A percentile compares a stretch with the other conserved stretches of the same genome.
phyloP scores from a whole-genome alignment of 2,329 filamentous ascomycete genomes.

The Scleromitrula shiraiana region DNA sequence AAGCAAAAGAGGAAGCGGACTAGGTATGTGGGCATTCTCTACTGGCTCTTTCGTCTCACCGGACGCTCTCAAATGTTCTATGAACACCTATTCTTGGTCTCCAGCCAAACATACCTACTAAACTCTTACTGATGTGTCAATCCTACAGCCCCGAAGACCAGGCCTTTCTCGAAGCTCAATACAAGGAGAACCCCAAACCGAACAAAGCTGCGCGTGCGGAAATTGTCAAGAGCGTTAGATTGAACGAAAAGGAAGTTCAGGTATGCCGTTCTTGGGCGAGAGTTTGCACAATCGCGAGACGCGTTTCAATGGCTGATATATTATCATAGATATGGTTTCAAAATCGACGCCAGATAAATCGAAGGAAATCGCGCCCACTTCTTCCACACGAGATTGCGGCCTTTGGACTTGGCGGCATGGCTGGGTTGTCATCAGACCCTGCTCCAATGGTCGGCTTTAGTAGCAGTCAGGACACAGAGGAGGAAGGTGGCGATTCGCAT shows the following conservation, averaged over 20 bases:
- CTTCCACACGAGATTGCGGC: slow-evolving; percentile 67
- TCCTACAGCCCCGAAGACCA: slow-evolving; percentile 72
- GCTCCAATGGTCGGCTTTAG: slow-evolving; percentile 14
- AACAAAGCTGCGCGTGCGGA: slow-evolving; percentile 81
- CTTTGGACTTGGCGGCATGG: slow-evolving; percentile 41
- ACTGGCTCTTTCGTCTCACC: not conserved
- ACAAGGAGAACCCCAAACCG: slow-evolving; percentile 77
- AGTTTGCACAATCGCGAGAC: slow-evolving; percentile 6
- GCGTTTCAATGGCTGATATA: slow-evolving; percentile 7
- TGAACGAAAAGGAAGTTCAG: slow-evolving; percentile 95
- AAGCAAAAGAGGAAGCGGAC: slow-evolving; percentile 51
- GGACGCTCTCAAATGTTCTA: no score
- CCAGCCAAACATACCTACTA: not conserved
- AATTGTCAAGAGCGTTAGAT: slow-evolving; percentile 69
- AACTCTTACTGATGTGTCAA: not conserved
- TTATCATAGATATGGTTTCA: slow-evolving; percentile 88
- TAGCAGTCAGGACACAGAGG: slow-evolving; percentile 19
- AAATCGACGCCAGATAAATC: slow-evolving; percentile 86
- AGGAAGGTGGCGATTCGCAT: slow-evolving; percentile 4
- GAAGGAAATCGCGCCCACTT: slow-evolving; percentile 78
- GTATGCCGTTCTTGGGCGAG: slow-evolving; percentile 42
- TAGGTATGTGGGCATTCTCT: slow-evolving; percentile 39
- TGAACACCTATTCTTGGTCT: not conserved
- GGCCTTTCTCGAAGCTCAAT: slow-evolving; percentile 77
- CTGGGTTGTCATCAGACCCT: slow-evolving; percentile 27